These are phyloP conservation scores for Xylaria sp. DNA, from an alignment of 2,329 filamentous ascomycete genomes.

Conservation along the genomic window DNA sequence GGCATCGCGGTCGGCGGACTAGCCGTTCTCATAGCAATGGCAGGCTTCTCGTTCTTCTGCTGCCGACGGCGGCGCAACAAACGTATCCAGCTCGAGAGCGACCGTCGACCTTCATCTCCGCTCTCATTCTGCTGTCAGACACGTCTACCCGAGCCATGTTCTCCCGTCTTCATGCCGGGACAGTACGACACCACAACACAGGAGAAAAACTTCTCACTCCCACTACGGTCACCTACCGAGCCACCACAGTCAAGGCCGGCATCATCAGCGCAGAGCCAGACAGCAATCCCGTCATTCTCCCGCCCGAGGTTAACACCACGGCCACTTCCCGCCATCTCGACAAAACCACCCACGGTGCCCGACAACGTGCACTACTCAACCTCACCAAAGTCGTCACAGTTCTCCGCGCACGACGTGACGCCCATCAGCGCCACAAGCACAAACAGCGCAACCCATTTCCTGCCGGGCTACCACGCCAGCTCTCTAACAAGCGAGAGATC, in stretches of 20 bases:
- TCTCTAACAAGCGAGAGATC: neutral
- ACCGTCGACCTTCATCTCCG: constrained; percentile 38
- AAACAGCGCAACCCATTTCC: no score
- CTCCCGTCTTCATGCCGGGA: constrained; percentile 35
- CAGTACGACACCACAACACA: constrained; percentile 23
- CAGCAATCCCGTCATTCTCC: constrained; percentile 12
- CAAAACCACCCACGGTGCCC: constrained; percentile 25
- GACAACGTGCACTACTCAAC: constrained; percentile 30
- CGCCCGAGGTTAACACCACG: constrained; percentile 11
- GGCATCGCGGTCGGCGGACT: constrained; percentile 40
- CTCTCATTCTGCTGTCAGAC: constrained; percentile 50
- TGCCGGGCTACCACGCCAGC: no score
- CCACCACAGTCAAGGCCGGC: constrained; percentile 10
- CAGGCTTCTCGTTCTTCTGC: constrained; percentile 41
- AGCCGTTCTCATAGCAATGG: constrained; percentile 35
- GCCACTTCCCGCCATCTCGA: constrained; percentile 27
- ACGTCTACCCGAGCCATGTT: constrained; percentile 36
- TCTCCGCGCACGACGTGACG: constrained; percentile 29
- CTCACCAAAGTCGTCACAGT: constrained; percentile 29
- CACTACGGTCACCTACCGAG: constrained; percentile 9
- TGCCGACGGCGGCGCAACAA: constrained; percentile 41
- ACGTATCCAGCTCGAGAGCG: constrained; percentile 27
- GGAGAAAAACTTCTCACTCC: constrained; percentile 23
- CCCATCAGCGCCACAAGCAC: constrained; percentile 31
- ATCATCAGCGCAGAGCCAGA: neutral